Conservation (phyloP, 2,329 filamentous ascomycete genomes). For the Xylaria sp. region DNA sequence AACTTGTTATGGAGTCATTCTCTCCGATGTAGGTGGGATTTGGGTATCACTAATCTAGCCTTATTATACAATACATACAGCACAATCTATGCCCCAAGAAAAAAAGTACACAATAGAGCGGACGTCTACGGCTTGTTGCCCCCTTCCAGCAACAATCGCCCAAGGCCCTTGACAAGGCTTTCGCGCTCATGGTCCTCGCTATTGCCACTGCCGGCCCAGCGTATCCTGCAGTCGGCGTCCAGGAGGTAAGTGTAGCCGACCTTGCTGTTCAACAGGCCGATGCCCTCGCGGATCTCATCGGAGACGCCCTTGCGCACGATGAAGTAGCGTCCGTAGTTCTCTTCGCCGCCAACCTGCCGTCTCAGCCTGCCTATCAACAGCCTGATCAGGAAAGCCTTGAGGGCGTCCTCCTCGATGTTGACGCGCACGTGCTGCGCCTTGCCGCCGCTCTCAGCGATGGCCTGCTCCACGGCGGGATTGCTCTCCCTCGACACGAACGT, state of each 20-base stretch:
- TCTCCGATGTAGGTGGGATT: conserved; percentile 5
- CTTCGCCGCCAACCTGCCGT: conserved; percentile 58
- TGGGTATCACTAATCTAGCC: conserved; percentile 35
- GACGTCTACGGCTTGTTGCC: conserved; percentile 19
- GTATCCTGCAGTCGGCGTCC: conserved; percentile 86
- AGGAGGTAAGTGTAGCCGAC: conserved; percentile 95
- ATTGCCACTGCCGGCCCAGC: conserved; percentile 88
- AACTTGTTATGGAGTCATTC: not conserved
- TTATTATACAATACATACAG: conserved; percentile 24
- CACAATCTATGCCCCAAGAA: not conserved
- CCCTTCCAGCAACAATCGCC: conserved; percentile 68
- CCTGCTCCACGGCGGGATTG: conserved; percentile 75
- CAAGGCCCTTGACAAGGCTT: conserved; percentile 71
- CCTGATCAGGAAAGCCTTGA: conserved; percentile 70
- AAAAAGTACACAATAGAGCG: not conserved
- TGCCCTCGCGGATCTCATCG: conserved; percentile 69
- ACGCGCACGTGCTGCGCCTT: conserved; percentile 82
- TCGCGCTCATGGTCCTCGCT: conserved; percentile 73
- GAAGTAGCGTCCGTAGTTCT: conserved; percentile 70
- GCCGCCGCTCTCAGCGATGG: conserved; percentile 64
- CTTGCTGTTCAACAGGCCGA: conserved; percentile 84
- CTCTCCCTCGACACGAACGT: conserved; percentile 73
- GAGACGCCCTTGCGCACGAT: conserved; percentile 67
- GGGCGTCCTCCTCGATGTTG: conserved; percentile 84
- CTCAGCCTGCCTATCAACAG: conserved; percentile 66